Evolutionary conservation across 1,284 basidiomycete genomes (phyloP), one percentile per base, ranked within the genome.

Genomic region (Puccinia polysora): DNA sequence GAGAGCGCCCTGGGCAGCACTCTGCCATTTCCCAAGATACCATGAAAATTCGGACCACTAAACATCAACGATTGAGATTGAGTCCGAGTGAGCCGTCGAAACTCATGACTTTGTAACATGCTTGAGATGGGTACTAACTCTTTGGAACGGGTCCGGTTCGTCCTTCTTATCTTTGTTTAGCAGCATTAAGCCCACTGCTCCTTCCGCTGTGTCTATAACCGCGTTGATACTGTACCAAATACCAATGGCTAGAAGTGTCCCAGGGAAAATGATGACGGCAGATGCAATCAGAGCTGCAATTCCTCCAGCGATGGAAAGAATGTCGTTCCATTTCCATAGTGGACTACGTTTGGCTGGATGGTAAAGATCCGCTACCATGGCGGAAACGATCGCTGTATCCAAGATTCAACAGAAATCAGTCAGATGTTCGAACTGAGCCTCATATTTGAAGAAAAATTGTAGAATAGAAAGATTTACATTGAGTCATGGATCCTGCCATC

Each of bases 31-130:
- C 34, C 45, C 40, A 20, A 70, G 45, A 45, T 60, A 60, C 67
- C 67, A 70, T 25, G 67, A 10, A 28, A 45, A 62, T 70, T 70
- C 36, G 25, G 67, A 59, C 67, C 67, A 70, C 67, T 70, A 50
- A 47, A 36, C 18, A 36, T 56, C 28, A 25, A 45, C 32, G 20
- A 5, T 10, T 59, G 14, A 20, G 2, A 36, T 36, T 59, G 15
- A 30, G n/a, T n/a, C n/a, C n/a, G n/a, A n/a, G n/a, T n/a, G n/a
- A n/a, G n/a, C n/a, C n/a, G n/a, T n/a, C n/a, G n/a, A n/a, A n/a
- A n/a, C n/a, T n/a, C n/a, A n/a, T n/a, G n/a, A n/a, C n/a, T n/a
- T n/a, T n/a, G n/a, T 20, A 2, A 23, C 20, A 14, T 28, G 25
- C 1, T 6, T n/a, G 34, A 55, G n/a, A n/a, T 20, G 14, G 20